Evolutionary conservation across 73 alveolate species (phyloP).

Genomic region (Paramecium pentaurelia): DNA sequence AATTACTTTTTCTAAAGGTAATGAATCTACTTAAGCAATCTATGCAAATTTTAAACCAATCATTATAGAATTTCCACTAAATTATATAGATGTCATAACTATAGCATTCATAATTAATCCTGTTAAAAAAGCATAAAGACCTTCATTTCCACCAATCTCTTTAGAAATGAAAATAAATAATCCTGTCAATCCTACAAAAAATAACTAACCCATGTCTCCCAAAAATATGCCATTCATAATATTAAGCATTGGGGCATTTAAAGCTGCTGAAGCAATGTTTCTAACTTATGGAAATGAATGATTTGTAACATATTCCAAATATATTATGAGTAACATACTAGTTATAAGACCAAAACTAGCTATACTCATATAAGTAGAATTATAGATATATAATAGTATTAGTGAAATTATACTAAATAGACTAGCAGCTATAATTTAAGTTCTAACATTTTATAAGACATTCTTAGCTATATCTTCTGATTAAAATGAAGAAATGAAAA

Average conservation of each 20-base stretch:
- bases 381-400: background rate
- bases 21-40: constrained; percentile 6
- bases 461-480: background rate
- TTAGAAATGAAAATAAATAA: background rate
- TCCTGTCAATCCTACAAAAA: background rate
- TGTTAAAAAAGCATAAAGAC: constrained; percentile 28
- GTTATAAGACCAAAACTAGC: constrained; percentile 10
- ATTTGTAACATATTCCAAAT: constrained; percentile 35
- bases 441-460: background rate
- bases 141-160: background rate
- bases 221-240: background rate
- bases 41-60: background rate
- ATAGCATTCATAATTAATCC: constrained; percentile 13
- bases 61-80: background rate
- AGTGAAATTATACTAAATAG: background rate
- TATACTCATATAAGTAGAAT: background rate
- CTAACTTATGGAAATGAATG: constrained; percentile 39
- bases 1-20: background rate
- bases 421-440: background rate
- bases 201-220: constrained; percentile 32
- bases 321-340: background rate
- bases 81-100: constrained; percentile 19
- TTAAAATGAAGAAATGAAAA: background rate
- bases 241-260: constrained; percentile 33
- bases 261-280: background rate